Evolutionary conservation across 2,329 filamentous ascomycete genomes (phyloP), one percentile per base, ranked within the genome.

Genomic region (Cladophialophora yegresii): DNA sequence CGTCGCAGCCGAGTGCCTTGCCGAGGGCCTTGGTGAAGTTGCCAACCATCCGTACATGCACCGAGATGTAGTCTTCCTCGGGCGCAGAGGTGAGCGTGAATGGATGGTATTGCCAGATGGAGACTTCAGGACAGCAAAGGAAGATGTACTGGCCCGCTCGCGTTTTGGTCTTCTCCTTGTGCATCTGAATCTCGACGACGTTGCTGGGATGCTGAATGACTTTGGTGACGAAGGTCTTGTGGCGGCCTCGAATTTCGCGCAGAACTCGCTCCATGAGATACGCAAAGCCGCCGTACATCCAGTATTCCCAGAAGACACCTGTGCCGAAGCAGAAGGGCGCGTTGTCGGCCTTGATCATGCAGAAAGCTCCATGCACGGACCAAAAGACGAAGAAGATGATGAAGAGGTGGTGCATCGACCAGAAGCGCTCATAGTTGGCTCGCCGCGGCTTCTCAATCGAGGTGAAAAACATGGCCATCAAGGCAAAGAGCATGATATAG

Each of bases 351-450:
- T 91, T 90, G 73, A 93, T 93, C 91, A 95, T 93, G 78, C 91
- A 93, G 80, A 92, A 95, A 28, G 89, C 89, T 64, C 91, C 91
- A 77, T 96, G 91, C 72, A 93, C 85, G n/a, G 90, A 88, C 90
- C 91, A 95, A 82, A 95, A 93, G 71, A 93, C 82, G 81, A 95
- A 95, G 83, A 95, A 95, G 69, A 93, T 74, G 77, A 93, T 86
- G 76, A 95, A 95, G 75, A 95, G 85, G 79, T 95, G 91, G 78
- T 96, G 91, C 1, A 89, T 91, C 77, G 92, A 93, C 91, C 91
- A 96, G 82, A 95, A 96, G 28, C 90, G 89, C 77, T 93, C 91
- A 75, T 91, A 93, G 79, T 95, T 93, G 66, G 89, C 88, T 60
- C 90, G 86, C 57, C 90, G 85, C 9, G 87, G 86, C 80, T 90